Evolutionary conservation across 305 asterid species (phyloP).

Genomic region (Fraxinus floribunda): DNA sequence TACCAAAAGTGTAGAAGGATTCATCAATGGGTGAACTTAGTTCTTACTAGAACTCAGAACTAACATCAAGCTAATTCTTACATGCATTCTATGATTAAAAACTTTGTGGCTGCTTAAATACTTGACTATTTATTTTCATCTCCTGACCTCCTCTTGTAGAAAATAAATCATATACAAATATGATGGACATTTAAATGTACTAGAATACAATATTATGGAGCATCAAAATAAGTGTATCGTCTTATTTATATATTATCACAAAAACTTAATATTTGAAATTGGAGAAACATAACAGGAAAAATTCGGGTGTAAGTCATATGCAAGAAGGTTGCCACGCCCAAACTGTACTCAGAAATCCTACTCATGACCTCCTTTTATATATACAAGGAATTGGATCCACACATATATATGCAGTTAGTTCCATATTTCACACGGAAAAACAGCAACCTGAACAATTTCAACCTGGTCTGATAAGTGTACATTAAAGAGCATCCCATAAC

Average conservation of each 20-base stretch:
- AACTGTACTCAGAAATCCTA: neutral
- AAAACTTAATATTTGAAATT: neutral
- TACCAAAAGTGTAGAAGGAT: neutral
- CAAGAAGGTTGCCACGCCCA: neutral
- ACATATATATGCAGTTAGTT: neutral
- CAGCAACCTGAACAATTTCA: slow-evolving; percentile 6
- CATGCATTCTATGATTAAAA: neutral
- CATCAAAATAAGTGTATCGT: neutral
- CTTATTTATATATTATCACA: neutral
- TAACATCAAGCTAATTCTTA: neutral
- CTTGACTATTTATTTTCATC: neutral
- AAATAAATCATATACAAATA: slow-evolving; percentile 1
- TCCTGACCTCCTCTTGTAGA: neutral
- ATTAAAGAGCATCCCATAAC: slow-evolving; percentile 31
- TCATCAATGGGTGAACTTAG: neutral
- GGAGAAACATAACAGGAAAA: neutral
- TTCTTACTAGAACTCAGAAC: neutral
- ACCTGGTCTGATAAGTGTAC: neutral
- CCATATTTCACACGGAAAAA: neutral
- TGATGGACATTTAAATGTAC: neutral
- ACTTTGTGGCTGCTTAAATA: neutral
- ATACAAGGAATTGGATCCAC: slow-evolving; percentile 3
- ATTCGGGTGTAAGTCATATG: neutral
- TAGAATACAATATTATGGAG: neutral
- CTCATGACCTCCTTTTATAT: neutral